phyloP scores from a whole-genome alignment of 345 rosid genomes.

The Pseudoturritis turrita region DNA sequence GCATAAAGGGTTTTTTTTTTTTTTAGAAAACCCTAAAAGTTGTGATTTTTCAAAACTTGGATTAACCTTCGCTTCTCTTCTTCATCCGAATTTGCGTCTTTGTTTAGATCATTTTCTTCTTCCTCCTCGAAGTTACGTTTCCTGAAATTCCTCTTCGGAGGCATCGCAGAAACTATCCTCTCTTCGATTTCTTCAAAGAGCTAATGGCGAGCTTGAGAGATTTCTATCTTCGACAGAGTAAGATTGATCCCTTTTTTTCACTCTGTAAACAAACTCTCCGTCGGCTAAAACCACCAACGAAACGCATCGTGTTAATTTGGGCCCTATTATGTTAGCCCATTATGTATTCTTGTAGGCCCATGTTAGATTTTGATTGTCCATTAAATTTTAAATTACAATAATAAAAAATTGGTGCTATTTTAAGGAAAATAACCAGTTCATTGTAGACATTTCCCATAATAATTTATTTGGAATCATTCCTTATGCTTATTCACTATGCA shows the following conservation, averaged over 20 bases:
- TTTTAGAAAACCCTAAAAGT: constrained; percentile 11
- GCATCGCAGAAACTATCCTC: constrained; percentile 6
- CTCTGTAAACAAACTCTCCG: not conserved
- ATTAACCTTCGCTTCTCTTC: constrained; percentile 60
- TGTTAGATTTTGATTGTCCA: not conserved
- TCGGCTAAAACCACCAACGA: not conserved
- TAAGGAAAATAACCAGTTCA: too few relatives aligned
- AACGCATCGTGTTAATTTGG: not conserved
- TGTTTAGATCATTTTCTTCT: constrained; percentile 35
- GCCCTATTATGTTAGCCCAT: not conserved
- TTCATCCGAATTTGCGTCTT: constrained; percentile 52
- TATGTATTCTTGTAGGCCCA: not conserved
- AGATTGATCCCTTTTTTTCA: not conserved
- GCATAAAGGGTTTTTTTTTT: too few relatives aligned
- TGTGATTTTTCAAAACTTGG: not conserved
- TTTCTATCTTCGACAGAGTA: not conserved
- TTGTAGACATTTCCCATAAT: too few relatives aligned
- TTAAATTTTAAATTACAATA: not conserved
- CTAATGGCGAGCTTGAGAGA: not conserved
- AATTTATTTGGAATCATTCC: too few relatives aligned
- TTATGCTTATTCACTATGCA: too few relatives aligned
- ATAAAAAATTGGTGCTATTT: too few relatives aligned
- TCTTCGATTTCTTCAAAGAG: not conserved
- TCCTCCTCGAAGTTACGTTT: constrained; percentile 60
- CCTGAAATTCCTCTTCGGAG: constrained; percentile 59